These are phyloP conservation scores for Russula foetens DNA, from an alignment of 768 basidiomycete genomes.

Conservation along the genomic window DNA sequence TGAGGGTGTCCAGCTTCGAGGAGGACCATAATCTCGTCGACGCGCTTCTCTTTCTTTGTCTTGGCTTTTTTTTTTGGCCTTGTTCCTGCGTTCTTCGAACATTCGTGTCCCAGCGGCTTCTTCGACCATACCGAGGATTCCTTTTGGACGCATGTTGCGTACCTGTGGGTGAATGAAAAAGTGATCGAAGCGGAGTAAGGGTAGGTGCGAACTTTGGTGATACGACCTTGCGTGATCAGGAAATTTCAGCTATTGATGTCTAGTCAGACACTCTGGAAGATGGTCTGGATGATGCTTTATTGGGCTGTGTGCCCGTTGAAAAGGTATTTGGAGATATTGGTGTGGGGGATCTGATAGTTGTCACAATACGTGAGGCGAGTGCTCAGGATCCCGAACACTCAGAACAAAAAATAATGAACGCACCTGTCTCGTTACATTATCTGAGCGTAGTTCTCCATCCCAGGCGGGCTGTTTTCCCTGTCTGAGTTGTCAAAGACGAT, in stretches of 20 bases:
- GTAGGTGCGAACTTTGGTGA: slow-evolving; percentile 71
- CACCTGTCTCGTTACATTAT: slow-evolving; percentile 95
- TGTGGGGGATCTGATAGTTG: slow-evolving; percentile 68
- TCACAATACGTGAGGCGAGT: too few relatives aligned
- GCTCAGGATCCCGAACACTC: background rate
- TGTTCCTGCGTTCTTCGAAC: slow-evolving; percentile 98
- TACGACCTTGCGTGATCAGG: slow-evolving; percentile 98
- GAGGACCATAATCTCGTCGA: slow-evolving; percentile 79
- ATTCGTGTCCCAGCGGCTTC: slow-evolving; percentile 98
- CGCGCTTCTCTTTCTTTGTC: slow-evolving; percentile 93
- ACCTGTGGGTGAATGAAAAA: slow-evolving; percentile 38
- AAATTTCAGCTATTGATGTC: slow-evolving; percentile 99
- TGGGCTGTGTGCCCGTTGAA: slow-evolving; percentile 91
- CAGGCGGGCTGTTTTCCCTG: slow-evolving; percentile 70
- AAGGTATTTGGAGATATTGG: slow-evolving; percentile 90
- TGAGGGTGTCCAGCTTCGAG: slow-evolving; percentile 90
- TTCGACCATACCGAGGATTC: slow-evolving; percentile 97
- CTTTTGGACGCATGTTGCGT: slow-evolving; percentile 96
- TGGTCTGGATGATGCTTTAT: slow-evolving; percentile 75
- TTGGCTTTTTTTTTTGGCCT: slow-evolving; percentile 93
- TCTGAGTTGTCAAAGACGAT: slow-evolving; percentile 99
- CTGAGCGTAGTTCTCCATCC: slow-evolving; percentile 70
- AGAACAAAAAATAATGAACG: too few relatives aligned
- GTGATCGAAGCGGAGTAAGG: background rate
- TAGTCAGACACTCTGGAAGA: slow-evolving; percentile 95